These are phyloP conservation scores for Tuctoria greenei DNA, from an alignment of 176 grass and related monocot genomes.

Conservation along the genomic window DNA sequence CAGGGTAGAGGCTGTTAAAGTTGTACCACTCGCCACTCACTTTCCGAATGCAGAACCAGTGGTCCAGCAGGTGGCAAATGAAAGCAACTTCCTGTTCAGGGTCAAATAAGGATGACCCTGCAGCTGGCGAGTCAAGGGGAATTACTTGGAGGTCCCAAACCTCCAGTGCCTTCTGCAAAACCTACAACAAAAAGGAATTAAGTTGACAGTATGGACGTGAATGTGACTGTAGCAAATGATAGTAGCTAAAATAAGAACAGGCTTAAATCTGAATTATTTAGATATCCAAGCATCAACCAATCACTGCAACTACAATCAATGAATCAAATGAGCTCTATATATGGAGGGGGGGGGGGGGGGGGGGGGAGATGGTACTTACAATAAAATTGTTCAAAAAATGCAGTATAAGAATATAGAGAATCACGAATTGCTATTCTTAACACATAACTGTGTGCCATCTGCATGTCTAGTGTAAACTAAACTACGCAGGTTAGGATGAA, in stretches of 20 bases:
- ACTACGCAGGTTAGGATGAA: not conserved
- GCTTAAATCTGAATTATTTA: constrained; percentile 2
- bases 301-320: not conserved
- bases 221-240: not conserved
- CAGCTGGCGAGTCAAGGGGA: constrained; percentile 67
- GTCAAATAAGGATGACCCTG: constrained; percentile 63
- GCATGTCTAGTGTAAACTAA: not conserved
- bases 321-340: not conserved
- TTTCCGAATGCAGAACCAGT: constrained; percentile 99
- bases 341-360: too few relatives aligned
- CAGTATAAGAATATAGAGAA: not conserved
- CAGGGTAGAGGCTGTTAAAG: constrained; percentile 96
- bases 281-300: constrained; percentile 36
- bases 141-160: constrained; percentile 95
- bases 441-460: not conserved
- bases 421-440: not conserved
- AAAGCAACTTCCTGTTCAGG: constrained; percentile 88
- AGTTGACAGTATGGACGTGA: constrained; percentile 20
- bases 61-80: constrained; percentile 89
- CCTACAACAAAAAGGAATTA: constrained; percentile 44
- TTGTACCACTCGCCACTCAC: constrained; percentile 96
- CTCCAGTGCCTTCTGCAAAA: constrained; percentile 89
- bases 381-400: constrained; percentile 17
- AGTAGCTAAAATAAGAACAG: constrained; percentile 2
- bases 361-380: not conserved